Evolutionary conservation across 1,139 yeast species (phyloP).

Genomic region (Candida pseudoviswanathii): DNA sequence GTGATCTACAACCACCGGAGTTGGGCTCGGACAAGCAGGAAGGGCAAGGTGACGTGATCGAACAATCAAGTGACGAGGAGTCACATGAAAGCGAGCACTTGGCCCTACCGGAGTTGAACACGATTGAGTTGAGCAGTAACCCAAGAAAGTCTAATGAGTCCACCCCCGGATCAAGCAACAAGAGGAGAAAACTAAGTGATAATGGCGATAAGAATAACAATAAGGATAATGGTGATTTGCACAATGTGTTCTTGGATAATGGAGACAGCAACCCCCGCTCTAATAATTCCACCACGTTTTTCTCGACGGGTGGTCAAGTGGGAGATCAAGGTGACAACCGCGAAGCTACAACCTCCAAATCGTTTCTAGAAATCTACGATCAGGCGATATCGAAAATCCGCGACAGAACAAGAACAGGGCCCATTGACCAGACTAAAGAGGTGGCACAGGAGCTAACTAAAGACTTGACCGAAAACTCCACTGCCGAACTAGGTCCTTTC

Average conservation of each 20-base stretch:
- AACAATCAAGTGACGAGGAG: constrained; percentile 14
- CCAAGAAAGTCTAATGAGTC: constrained; percentile 7
- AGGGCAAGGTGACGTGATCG: neutral
- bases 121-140: constrained; percentile 22
- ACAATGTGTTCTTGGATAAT: constrained; percentile 36
- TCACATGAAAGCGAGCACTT: constrained; percentile 1
- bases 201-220: neutral
- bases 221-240: constrained; percentile 21
- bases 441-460: constrained; percentile 4
- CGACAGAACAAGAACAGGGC: constrained; percentile 1
- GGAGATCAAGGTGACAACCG: constrained; percentile 13
- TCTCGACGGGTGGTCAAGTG: constrained; percentile 9
- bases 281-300: constrained; percentile 9
- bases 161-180: constrained; percentile 8
- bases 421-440: constrained; percentile 2
- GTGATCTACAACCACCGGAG: constrained; percentile 39
- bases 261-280: constrained; percentile 7
- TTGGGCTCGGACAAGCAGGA: constrained; percentile 13
- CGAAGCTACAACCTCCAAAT: constrained; percentile 19
- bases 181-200: constrained; percentile 13
- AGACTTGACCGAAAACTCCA: constrained; percentile 12
- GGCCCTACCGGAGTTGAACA: constrained; percentile 28
- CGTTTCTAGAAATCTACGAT: constrained; percentile 36
- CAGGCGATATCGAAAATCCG: constrained; percentile 20
- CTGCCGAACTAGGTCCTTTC: constrained; percentile 17